Evolutionary conservation across 2,329 filamentous ascomycete species (phyloP).

Genomic region (Aspergillus awamori): DNA sequence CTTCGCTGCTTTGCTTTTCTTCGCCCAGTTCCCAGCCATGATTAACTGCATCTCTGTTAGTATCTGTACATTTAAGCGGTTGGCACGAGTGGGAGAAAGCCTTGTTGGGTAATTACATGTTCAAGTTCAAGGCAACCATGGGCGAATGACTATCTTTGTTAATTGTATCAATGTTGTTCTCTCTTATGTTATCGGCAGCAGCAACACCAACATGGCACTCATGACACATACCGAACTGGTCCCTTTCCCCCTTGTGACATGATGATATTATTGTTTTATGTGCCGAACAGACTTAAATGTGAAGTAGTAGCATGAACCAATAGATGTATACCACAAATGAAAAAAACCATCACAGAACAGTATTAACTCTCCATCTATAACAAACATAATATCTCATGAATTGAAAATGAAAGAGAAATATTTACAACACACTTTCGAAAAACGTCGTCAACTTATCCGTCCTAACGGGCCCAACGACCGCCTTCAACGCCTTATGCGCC

Average conservation of each 20-base stretch:
- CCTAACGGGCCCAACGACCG: slow-evolving; percentile 33
- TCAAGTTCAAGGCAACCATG: slow-evolving; percentile 9
- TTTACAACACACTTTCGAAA: slow-evolving; percentile 41
- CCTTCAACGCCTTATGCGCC: slow-evolving; percentile 56
- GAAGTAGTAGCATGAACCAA: too few relatives aligned
- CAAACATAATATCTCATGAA: too few relatives aligned
- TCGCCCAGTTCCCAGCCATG: slow-evolving; percentile 1
- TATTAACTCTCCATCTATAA: too few relatives aligned
- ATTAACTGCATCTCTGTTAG: neutral
- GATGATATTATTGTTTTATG: too few relatives aligned
- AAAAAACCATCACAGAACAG: too few relatives aligned
- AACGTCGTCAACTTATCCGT: slow-evolving; percentile 43
- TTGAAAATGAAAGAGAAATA: neutral
- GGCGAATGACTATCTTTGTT: slow-evolving; percentile 15
- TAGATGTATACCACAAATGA: too few relatives aligned
- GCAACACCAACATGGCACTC: too few relatives aligned
- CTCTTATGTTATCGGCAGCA: slow-evolving; percentile 4
- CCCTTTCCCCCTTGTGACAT: too few relatives aligned
- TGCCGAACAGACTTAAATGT: too few relatives aligned
- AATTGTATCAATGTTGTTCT: slow-evolving; percentile 24
- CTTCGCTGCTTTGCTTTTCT: slow-evolving; percentile 8
- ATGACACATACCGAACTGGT: too few relatives aligned
- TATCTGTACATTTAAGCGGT: slow-evolving; percentile 21
- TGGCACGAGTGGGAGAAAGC: slow-evolving; percentile 5
- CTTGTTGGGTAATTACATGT: slow-evolving; percentile 15